Evolutionary conservation across 345 rosid genomes (phyloP).

Genomic region (Rhodomyrtus tomentosa): DNA sequence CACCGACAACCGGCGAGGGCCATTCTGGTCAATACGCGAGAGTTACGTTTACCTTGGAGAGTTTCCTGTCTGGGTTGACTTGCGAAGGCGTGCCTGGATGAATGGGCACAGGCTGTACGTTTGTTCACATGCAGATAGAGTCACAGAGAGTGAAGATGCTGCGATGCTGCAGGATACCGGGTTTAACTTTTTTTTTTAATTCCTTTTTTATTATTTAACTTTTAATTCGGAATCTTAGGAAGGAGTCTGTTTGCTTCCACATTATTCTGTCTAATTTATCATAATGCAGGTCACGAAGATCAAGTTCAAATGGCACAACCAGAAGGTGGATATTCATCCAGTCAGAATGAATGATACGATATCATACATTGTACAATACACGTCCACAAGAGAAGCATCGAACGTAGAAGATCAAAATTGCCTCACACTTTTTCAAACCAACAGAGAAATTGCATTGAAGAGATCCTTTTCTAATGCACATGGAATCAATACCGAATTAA

Average conservation of each 20-base stretch:
- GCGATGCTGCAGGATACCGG: not conserved
- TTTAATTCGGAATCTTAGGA: too few species aligned
- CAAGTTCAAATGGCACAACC: not conserved
- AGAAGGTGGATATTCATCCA: not conserved
- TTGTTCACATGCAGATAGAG: not conserved
- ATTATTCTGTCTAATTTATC: not conserved
- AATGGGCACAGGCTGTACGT: not conserved
- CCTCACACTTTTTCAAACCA: not conserved
- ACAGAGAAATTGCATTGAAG: not conserved
- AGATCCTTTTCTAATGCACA: not conserved
- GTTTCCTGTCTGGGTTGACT: not conserved
- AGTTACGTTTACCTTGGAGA: not conserved
- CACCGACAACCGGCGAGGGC: not conserved
- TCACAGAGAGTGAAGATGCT: not conserved
- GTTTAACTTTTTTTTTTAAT: not conserved
- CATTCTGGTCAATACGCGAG: not conserved
- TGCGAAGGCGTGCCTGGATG: not conserved
- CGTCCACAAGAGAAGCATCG: not conserved
- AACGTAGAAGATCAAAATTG: not conserved
- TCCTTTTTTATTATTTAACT: not conserved
- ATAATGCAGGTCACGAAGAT: not conserved
- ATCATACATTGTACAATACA: not conserved
- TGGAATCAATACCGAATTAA: not conserved
- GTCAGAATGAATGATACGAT: not conserved
- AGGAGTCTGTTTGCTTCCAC: not conserved